phyloP scores from a whole-genome alignment of 2,329 filamentous ascomycete genomes.

The Aspergillus nomiae region DNA sequence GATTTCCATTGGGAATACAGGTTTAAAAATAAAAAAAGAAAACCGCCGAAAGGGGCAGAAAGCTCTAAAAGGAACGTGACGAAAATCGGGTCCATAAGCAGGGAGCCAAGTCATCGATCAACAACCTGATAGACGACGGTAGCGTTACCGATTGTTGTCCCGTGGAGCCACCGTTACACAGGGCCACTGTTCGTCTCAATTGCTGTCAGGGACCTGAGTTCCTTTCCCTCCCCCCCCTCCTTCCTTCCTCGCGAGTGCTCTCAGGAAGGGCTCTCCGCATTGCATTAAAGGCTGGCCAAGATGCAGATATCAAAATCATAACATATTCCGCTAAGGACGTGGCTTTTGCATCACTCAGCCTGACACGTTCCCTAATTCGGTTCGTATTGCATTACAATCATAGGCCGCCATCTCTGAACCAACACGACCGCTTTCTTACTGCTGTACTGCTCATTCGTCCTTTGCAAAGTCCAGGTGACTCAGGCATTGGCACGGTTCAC shows the following conservation, averaged over 20 bases:
- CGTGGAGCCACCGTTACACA: slow-evolving; percentile 24
- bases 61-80: slow-evolving; percentile 17
- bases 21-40: slow-evolving; percentile 21
- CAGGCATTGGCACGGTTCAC: slow-evolving; percentile 35
- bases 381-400: slow-evolving; percentile 35
- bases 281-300: slow-evolving; percentile 43
- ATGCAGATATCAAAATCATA: slow-evolving; percentile 46
- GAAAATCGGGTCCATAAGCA: slow-evolving; percentile 17
- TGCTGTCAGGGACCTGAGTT: slow-evolving; percentile 27
- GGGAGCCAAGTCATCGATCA: slow-evolving; percentile 17
- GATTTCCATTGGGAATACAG: slow-evolving; percentile 22
- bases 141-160: slow-evolving; percentile 12
- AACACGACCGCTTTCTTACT: slow-evolving; percentile 31
- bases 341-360: slow-evolving; percentile 37
- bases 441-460: slow-evolving; percentile 35
- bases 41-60: slow-evolving; percentile 15
- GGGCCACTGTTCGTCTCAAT: slow-evolving; percentile 22
- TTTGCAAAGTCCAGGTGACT: slow-evolving; percentile 44
- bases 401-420: slow-evolving; percentile 27
- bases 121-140: slow-evolving; percentile 12
- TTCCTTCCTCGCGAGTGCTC: slow-evolving; percentile 34
- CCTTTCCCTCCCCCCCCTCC: slow-evolving; percentile 22
- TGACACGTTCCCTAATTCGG: slow-evolving; percentile 31
- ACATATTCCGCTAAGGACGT: slow-evolving; percentile 42
- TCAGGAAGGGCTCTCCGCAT: slow-evolving; percentile 45